phyloP scores from a whole-genome alignment of 768 basidiomycete genomes.

The Lactarius tabidus region DNA sequence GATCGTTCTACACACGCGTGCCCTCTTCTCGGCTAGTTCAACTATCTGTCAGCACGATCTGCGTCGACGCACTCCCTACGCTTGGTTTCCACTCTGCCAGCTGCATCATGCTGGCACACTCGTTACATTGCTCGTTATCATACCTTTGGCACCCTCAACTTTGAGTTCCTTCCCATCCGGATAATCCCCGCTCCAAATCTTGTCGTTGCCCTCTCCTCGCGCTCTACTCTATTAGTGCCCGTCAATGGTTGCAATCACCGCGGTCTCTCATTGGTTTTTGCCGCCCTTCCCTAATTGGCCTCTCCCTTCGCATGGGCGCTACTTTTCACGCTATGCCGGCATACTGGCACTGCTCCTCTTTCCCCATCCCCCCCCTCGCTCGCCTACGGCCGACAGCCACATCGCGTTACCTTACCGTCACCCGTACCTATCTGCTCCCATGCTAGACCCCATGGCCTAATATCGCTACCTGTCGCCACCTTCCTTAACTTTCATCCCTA shows the following conservation, averaged over 20 bases:
- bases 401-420: constrained; percentile 11
- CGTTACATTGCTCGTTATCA: not conserved
- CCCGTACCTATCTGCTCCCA: constrained; percentile 16
- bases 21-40: not conserved
- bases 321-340: not conserved
- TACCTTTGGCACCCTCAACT: not conserved
- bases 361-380: constrained; percentile 9
- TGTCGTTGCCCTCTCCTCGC: constrained; percentile 1
- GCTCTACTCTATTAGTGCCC: not conserved
- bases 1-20: not conserved
- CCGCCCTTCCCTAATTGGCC: constrained; percentile 8
- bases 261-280: constrained; percentile 8
- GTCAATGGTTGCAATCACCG: constrained; percentile 14
- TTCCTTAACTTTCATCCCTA: not conserved
- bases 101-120: not conserved
- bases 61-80: not conserved
- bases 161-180: not conserved
- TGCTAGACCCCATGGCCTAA: constrained; percentile 10
- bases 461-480: not conserved
- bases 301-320: constrained; percentile 11
- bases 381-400: constrained; percentile 3
- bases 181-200: constrained; percentile 13
- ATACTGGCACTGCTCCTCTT: not conserved
- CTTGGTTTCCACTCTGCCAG: too few relatives aligned
- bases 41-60: not conserved